Evolutionary conservation across 768 basidiomycete species (phyloP), one percentile per base, ranked within the genome.

Genomic region (Brasilioporus rufonigricans): DNA sequence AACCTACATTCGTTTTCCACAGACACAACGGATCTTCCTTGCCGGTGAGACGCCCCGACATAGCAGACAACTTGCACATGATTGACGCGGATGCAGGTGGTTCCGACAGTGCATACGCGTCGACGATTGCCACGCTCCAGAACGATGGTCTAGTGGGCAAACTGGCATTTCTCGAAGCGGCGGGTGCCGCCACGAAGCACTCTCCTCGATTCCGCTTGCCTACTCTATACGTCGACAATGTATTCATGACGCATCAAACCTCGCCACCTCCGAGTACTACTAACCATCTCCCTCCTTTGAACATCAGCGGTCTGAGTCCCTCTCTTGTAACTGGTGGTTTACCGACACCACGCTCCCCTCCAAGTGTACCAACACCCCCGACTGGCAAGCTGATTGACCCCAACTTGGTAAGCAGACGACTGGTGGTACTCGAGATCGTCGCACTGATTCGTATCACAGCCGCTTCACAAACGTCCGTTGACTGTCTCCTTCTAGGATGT

Each of bases 1-100:
- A 66, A 86, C 85, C 14, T 89, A 81, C 67, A 76, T 79, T 46
- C 80, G 82, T 57, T 84, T 90, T 64, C 85, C 89, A 11, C 88
- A 91, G 65, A 90, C 87, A 9, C 72, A 87, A 39, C 81, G 83
- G 47, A 73, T 91, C 29, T 90, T 89, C 71, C 80, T 91, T 67
- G 85, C 81, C 51, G 86, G 88, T 85, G 62, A 66, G 77, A 39
- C 9, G 0, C 16, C 62, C 21, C n/a, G n/a, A 8, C 18, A 38
- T 7, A 2, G 51, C 45, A 35, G 27, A 5, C 40, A 27, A 43
- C 45, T 14, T 23, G 18, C 10, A 26, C 27, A 40, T 26, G 31
- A 32, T 23, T 63, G 45, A 64, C 40, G 31, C 43, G 10, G 21
- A 35, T 56, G 12, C 43, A 89, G 86, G 86, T 43, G 81, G 82